Evolutionary conservation across 306 rosid species (phyloP), one percentile per base, ranked within the genome.

Genomic region (Quercus rubra): DNA sequence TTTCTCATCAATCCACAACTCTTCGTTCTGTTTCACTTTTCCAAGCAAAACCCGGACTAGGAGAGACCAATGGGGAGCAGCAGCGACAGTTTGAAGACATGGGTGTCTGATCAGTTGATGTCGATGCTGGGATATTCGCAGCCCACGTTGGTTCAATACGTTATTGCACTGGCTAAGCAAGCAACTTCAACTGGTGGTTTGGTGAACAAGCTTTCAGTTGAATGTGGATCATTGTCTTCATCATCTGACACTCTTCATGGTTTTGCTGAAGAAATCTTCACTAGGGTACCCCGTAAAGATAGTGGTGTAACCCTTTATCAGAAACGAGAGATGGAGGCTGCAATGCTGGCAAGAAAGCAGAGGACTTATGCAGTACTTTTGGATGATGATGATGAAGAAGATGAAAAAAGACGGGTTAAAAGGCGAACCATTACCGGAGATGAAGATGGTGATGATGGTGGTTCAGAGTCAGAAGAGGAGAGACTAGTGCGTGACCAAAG

Each of bases 381-480:
- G 74, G 94, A 93, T 84, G 96, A 33, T 38, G 43, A 85, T 59
- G 96, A 89, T 77, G 84, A 86, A 18, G 92, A 92, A 68, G 94
- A 91, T 64, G 94, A 88, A 56, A 78, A 76, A 78, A 89, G 90
- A 55, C 88, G 69, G 55, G 99, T 90, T 70, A 91, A 83, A 87
- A 86, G 92, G 82, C 84, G 86, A 69, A 88, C 85, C 74, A 80
- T 33, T 1, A 5, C 85, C 8, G 79, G 82, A 10, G 93, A 86
- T 43, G 95, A 88, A 56, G 88, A 85, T 66, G 82, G 41, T 35
- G 41, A 35, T 35, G 41, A 38, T 38, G 43, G 77, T 85, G 86
- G 87, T 79, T 93, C 97, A 18, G 99, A 95, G 97, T 94, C 97
- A 5, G 97, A 92, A 75, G 99, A 94, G 85, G 98, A 95, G 81